phyloP scores from a whole-genome alignment of 2,329 filamentous ascomycete genomes.

The Hymenoscyphus albidus region DNA sequence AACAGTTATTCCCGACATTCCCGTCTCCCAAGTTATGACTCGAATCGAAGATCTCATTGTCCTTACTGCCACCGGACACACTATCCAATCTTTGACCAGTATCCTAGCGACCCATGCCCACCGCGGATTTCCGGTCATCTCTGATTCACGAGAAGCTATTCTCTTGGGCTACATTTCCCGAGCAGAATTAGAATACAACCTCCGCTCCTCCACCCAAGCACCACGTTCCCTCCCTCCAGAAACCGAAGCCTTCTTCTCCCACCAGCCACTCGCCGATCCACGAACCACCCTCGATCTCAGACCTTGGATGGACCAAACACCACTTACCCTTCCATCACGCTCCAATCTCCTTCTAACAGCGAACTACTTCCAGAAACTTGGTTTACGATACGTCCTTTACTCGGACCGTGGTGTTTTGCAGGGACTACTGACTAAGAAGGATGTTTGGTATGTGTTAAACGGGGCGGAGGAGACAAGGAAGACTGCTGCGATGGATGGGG shows the following conservation, averaged over 20 bases:
- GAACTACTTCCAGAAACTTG: conserved; percentile 91
- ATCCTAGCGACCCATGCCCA: conserved; percentile 72
- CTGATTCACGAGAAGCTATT: conserved; percentile 69
- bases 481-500: conserved; percentile 34
- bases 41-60: conserved; percentile 84
- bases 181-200: conserved; percentile 79
- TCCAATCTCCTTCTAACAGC: conserved; percentile 80
- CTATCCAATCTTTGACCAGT: conserved; percentile 67
- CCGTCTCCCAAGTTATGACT: conserved; percentile 88
- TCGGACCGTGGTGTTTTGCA: conserved; percentile 75
- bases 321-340: conserved; percentile 78
- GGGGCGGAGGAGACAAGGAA: conserved; percentile 62
- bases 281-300: conserved; percentile 77
- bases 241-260: conserved; percentile 79
- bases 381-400: conserved; percentile 85
- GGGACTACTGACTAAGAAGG: conserved; percentile 93
- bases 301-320: conserved; percentile 99
- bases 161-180: conserved; percentile 92
- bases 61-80: conserved; percentile 83
- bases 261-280: conserved; percentile 77
- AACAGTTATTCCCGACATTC: conserved; percentile 71
- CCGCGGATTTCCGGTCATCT: conserved; percentile 89
- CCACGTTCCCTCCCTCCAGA: conserved; percentile 60
- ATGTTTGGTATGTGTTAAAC: conserved; percentile 90
- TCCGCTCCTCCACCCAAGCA: conserved; percentile 57